These are phyloP conservation scores for Xylariaceae sp. DNA, from an alignment of 2,329 filamentous ascomycete genomes.

Conservation along the genomic window DNA sequence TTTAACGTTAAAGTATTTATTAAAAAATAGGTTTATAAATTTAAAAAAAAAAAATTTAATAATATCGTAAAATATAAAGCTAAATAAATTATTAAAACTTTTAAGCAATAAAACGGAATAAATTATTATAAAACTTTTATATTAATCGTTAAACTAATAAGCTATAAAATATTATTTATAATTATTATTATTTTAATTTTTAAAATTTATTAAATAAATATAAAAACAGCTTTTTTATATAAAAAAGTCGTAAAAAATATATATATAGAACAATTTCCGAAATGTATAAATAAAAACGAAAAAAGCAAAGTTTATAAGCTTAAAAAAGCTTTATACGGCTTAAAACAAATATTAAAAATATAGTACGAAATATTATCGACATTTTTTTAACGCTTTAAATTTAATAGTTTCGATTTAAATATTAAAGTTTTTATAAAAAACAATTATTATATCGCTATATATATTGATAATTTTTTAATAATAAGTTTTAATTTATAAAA, in stretches of 20 bases:
- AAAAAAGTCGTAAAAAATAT: too few relatives aligned
- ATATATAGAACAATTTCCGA: not conserved
- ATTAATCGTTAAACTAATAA: constrained; percentile 8
- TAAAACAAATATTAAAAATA: constrained; percentile 6
- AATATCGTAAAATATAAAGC: constrained; percentile 8
- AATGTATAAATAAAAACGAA: constrained; percentile 1
- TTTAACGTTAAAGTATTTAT: constrained; percentile 3
- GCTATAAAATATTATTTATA: constrained; percentile 6
- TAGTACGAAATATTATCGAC: constrained; percentile 3
- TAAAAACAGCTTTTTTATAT: too few relatives aligned
- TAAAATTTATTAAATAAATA: too few relatives aligned
- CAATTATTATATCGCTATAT: constrained; percentile 7
- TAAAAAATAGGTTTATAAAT: constrained; percentile 9
- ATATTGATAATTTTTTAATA: constrained; percentile 11
- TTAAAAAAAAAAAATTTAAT: constrained; percentile 4
- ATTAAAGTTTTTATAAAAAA: constrained; percentile 2
- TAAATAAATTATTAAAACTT: constrained; percentile 5
- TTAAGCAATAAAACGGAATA: constrained; percentile 6
- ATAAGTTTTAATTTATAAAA: constrained; percentile 6
- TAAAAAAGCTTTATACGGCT: constrained; percentile 6
- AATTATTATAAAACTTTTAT: constrained; percentile 9
- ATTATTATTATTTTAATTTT: not conserved
- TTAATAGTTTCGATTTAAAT: constrained; percentile 1
- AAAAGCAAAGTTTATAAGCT: constrained; percentile 4
- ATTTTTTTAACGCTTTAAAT: constrained; percentile 3